Base-by-base conservation (phyloP, 768 basidiomycete species). In the Leccinum subtestaceum region DNA sequence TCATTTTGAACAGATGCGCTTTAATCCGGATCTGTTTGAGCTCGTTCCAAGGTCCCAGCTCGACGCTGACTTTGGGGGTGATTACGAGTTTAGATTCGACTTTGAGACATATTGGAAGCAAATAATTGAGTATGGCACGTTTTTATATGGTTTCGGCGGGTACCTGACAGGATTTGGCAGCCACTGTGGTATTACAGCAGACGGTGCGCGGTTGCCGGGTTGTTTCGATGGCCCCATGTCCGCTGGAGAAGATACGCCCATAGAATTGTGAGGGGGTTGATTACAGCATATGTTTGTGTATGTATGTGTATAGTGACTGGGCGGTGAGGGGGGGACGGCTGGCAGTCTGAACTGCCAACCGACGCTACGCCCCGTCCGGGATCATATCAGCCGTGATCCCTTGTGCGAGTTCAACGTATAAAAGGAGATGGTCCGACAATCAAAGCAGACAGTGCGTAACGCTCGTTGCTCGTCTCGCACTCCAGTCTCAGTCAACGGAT, bases 21-120 rank as follows among this genome's bases (percentile, higher is more conserved):
- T 95, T 72, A 95, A 95, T 68, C 92, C 93, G 4, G 81, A 92
- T 64, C 77, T 95, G 5, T 71, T 80, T 40, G 88, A 91, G 60
- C 83, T 95, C 47, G 80, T 94, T 21, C 88, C 91, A 5, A 75
- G 73, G 7, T 81, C 81, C 4, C 93, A 95, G 56, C 82, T 95
- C 9, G 92, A 93, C 67, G 82, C 85, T 1, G 90, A 90, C 63
- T 93, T 94, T 69, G 92, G 91, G 13, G 93, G 93, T 1, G 80
- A 86, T 2, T 84, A 85, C 70, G 80, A 82, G 57, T 92, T 81
- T 62, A 79, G 90, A 65, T 95, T 89, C 69, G 86, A 93, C 58
- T 80, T 83, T 13, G 77, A 82, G 36, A 81, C 75, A 38, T 93
- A 94, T 70, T 95, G 93, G 93, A 79, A 86, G 59, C 87, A 89